Evolutionary conservation across 2,329 filamentous ascomycete species (phyloP), one percentile per base, ranked within the genome.

Genomic region (Myriosclerotinia curreyana): DNA sequence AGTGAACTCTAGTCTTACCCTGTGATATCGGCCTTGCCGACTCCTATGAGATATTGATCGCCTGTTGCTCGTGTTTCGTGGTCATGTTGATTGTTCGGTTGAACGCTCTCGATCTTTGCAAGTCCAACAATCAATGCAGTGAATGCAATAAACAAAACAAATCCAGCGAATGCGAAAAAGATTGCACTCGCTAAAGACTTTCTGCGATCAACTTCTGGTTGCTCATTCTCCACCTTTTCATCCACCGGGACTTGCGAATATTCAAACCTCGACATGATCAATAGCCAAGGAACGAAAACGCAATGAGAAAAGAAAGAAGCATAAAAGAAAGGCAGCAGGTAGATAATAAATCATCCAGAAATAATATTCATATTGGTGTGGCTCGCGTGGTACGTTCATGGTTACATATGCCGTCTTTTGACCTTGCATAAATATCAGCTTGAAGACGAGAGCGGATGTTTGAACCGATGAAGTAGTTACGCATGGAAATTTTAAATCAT

Each of bases 11-110:
- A 2, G 28, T 14, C 52, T 31, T 59, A 74, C 72, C 90, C 88
- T 49, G 88, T 91, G 68, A 91, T 87, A 73, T 91, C 88, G 12
- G 84, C 87, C 74, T 89, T 90, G 46, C 87, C 88, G 22, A 87
- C 86, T 34, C 88, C 88, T 20, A 90, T 74, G 11, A 89, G 74
- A 72, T 88, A 90, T 66, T 79, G 64, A 54, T 73, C 72, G 17
- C 71, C 71, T 5, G 62, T 66, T 34, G 69, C 67, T 67, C 69
- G 67, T 17, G 69, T 60, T 44, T 64, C 48, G n/a, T 64, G 52
- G 8, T 60, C 46, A 53, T 64, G 38, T 12, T 50, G 31, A 1
- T 38, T 22, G 25, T 3, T 64, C n/a, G 38, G 14, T 25, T 36
- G 48, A 44, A 25, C 20, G 5, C 48, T 36, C 17, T 36, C 38